Evolutionary conservation across 1,139 yeast species (phyloP).

Genomic region (Candida albicans): DNA sequence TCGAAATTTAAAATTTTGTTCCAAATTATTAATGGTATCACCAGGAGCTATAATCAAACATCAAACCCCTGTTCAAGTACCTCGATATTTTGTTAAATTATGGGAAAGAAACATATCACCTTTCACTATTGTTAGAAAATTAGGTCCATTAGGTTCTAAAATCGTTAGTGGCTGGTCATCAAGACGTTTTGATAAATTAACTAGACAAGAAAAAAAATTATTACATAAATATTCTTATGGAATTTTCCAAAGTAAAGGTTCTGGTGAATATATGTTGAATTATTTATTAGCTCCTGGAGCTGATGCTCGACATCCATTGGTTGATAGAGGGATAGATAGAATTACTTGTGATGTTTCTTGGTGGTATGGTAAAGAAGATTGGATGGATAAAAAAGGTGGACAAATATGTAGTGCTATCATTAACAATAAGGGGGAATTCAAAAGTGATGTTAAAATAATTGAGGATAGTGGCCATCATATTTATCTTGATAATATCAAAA

Average conservation of each 20-base stretch:
- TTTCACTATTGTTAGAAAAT: constrained; percentile 59
- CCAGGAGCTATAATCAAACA: constrained; percentile 65
- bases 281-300: constrained; percentile 75
- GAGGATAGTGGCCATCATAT: constrained; percentile 69
- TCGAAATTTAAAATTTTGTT: constrained; percentile 42
- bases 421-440: constrained; percentile 11
- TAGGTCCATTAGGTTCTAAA: constrained; percentile 68
- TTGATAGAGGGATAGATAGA: constrained; percentile 48
- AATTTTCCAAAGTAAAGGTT: constrained; percentile 68
- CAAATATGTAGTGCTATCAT: constrained; percentile 37
- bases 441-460: constrained; percentile 46
- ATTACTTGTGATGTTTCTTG: constrained; percentile 56
- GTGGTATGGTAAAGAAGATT: constrained; percentile 74
- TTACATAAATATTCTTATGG: constrained; percentile 69
- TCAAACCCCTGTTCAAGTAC: constrained; percentile 46
- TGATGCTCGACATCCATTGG: constrained; percentile 62
- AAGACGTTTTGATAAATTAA: constrained; percentile 58
- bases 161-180: constrained; percentile 78
- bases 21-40: constrained; percentile 51
- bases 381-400: constrained; percentile 74
- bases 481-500: constrained; percentile 58
- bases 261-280: constrained; percentile 75
- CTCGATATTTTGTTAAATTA: constrained; percentile 60
- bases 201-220: constrained; percentile 35
- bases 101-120: constrained; percentile 78